phyloP scores from a whole-genome alignment of 305 asterid genomes.

The Withania somnifera region DNA sequence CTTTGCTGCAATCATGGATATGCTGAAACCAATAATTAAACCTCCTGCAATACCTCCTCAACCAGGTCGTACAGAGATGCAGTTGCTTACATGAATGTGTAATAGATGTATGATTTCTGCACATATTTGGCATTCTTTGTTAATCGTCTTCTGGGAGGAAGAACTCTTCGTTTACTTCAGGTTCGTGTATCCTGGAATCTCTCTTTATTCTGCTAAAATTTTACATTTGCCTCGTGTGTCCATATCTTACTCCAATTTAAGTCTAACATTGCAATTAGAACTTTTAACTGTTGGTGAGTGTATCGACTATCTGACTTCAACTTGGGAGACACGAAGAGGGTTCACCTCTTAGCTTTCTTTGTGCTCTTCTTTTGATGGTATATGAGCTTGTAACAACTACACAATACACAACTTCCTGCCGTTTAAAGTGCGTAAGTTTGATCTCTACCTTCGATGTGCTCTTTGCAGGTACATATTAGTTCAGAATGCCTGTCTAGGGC shows the following conservation, averaged over 20 bases:
- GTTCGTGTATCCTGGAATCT: constrained; percentile 20
- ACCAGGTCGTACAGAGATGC: constrained; percentile 32
- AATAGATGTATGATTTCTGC: background rate
- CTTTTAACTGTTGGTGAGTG: background rate
- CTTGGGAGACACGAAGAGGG: background rate
- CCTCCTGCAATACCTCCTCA: constrained; percentile 34
- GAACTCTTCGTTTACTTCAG: constrained; percentile 26
- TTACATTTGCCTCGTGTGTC: background rate
- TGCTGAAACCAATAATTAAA: constrained; percentile 52
- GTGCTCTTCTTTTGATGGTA: background rate
- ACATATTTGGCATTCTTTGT: constrained; percentile 16
- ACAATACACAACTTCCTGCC: no score
- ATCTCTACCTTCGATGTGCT: background rate
- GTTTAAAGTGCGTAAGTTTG: no score
- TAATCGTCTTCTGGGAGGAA: constrained; percentile 19
- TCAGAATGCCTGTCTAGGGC: background rate
- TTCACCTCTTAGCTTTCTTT: background rate
- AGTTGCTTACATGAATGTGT: constrained; percentile 32
- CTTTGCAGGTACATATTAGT: constrained; percentile 1
- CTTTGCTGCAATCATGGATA: constrained; percentile 62
- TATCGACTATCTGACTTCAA: background rate
- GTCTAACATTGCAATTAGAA: background rate
- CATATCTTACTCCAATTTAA: background rate
- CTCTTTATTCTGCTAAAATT: background rate
- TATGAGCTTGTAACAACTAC: background rate